Base-by-base conservation (phyloP, 2,329 filamentous ascomycete genomes). In the Cytospora piceae region DNA sequence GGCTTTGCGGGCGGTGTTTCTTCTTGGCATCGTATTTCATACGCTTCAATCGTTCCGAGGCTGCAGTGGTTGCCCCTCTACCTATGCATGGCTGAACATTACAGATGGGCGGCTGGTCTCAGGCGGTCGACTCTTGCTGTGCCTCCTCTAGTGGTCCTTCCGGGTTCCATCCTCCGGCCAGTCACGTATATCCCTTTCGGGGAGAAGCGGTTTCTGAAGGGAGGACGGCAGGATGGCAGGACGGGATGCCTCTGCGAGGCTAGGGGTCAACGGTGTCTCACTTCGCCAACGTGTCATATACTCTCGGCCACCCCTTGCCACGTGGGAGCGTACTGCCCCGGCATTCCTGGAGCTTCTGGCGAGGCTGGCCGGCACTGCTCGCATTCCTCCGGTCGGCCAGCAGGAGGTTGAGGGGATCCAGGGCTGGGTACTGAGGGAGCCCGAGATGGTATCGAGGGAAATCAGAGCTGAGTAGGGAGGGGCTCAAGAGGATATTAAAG, bases 191-290 rank as follows among this genome's bases (percentile, higher is more conserved):
- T 65, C 52, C 24, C 58, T 63, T 56, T 34, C 15, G 31, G 61
- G 51, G 58, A 49, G 20, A 37, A 65, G 52, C 58, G 63, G 63
- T 58, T 24, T 42, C 17, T 37, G 14, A 66, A 67, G 66, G 66
- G 66, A 66, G 42, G 17, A 49, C 20, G 42, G 42, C 42, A 22
- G 20, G n/a, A 49, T 11, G n/a, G 17, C 37, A 15, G 46, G 49
- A 22, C 20, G 27, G 49, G 29, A 42, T n/a, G 56, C 20, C 17
- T 32, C 8, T 51, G 17, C 31, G 46, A 52, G 62, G 49, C 46
- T 49, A 54, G n/a, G 58, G 49, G n/a, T 34, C 24, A 29, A 53
- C 22, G 6, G 20, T 65, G 66, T 67, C 66, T 67, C 66, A 67
- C 56, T 22, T 49, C n/a, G 6, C n/a, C 6, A 12, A 24, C 46